Evolutionary conservation across 164 flowering plant genomes (phyloP).

Genomic region (Piper betle): DNA sequence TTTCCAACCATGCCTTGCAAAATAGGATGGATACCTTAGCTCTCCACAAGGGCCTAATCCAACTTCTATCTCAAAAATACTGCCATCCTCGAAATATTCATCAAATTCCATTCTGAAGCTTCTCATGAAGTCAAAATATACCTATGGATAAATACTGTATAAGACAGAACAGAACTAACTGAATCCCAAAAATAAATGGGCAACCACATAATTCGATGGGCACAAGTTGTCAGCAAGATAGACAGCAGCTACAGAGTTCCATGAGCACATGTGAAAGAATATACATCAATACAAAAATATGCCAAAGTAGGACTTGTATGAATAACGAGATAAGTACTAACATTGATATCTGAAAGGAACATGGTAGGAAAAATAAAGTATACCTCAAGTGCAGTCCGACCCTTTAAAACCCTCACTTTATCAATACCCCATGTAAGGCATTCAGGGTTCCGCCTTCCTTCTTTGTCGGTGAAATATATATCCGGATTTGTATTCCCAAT

Average conservation of each 20-base stretch:
- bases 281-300: too few species aligned
- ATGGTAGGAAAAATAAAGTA: not conserved
- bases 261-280: too few species aligned
- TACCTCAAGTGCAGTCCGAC: slow-evolving; percentile 96
- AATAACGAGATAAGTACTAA: too few species aligned
- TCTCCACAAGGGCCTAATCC: slow-evolving; percentile 95
- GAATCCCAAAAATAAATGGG: not conserved
- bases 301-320: too few species aligned
- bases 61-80: slow-evolving; percentile 66
- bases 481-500: slow-evolving; percentile 84
- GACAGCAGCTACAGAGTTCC: too few species aligned
- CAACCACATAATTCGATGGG: not conserved
- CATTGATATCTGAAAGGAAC: too few species aligned
- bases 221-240: too few species aligned
- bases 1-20: slow-evolving; percentile 64
- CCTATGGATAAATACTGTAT: slow-evolving; percentile 26
- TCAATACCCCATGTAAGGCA: slow-evolving; percentile 98
- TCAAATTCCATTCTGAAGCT: slow-evolving; percentile 78
- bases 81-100: slow-evolving; percentile 61
- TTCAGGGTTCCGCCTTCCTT: slow-evolving; percentile 86
- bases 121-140: slow-evolving; percentile 89
- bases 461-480: slow-evolving; percentile 84
- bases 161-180: not conserved
- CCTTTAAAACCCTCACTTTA: slow-evolving; percentile 80
- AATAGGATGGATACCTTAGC: slow-evolving; percentile 74